Percentiles rank a stretch among this genome's conserved stretches.
These are phyloP conservation scores for Alloascoidea africana DNA, from an alignment of 805 yeast species.

Conservation along the genomic window DNA sequence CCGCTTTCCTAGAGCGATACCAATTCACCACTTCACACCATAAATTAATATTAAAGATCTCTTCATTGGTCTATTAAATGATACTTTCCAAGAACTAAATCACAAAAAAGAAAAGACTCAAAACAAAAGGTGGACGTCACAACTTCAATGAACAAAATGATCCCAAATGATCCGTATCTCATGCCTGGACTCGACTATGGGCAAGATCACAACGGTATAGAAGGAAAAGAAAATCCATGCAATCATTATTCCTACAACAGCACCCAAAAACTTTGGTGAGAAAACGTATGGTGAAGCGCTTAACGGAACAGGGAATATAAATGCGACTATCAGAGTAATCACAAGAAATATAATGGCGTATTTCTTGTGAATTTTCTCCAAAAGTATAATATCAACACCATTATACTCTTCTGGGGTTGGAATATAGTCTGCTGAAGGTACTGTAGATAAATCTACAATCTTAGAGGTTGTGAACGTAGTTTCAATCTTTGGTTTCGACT, in stretches of 20 bases:
- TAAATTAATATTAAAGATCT: no score
- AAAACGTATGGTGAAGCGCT: slow-evolving; percentile 21
- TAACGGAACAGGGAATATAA: slow-evolving; percentile 21
- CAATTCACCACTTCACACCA: no score
- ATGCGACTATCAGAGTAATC: slow-evolving; percentile 13
- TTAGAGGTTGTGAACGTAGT: background rate
- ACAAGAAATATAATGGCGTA: slow-evolving; percentile 14
- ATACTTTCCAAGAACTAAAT: no score
- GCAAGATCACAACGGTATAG: slow-evolving; percentile 17
- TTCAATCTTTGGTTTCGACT: background rate
- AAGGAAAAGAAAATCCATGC: slow-evolving; percentile 22
- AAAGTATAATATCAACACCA: slow-evolving; percentile 5
- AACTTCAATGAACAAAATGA: no score
- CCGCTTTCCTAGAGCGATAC: no score
- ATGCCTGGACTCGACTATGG: slow-evolving; percentile 14
- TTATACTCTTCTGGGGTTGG: background rate
- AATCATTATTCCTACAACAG: slow-evolving; percentile 17
- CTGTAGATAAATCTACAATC: background rate
- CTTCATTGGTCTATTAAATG: no score
- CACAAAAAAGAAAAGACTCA: no score
- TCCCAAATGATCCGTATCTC: no score
- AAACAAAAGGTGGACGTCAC: no score
- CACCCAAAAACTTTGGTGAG: slow-evolving; percentile 18
- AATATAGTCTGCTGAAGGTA: slow-evolving; percentile 1
- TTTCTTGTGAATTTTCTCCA: slow-evolving; percentile 18